These are phyloP conservation scores for Anthracocystis walkeri DNA, from an alignment of 1,284 basidiomycete species.

Conservation along the genomic window DNA sequence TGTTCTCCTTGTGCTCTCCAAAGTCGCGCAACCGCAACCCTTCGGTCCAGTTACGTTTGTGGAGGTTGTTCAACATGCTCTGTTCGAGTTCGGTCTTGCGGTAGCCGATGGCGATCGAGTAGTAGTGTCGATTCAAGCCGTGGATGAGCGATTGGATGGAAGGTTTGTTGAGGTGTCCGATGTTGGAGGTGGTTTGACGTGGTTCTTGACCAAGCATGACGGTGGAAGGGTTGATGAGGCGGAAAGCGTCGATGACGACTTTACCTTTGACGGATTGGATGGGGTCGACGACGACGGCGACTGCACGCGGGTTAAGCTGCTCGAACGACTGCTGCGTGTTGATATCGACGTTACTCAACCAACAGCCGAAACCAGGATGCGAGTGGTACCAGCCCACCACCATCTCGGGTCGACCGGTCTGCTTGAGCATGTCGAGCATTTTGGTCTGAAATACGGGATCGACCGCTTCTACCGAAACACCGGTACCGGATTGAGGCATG, in stretches of 20 bases:
- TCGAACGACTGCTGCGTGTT: conserved; percentile 99
- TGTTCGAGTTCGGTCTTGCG: conserved; percentile 69
- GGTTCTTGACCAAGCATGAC: conserved; percentile 85
- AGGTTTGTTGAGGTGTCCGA: conserved; percentile 98
- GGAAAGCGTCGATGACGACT: conserved; percentile 99
- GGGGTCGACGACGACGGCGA: conserved; percentile 97
- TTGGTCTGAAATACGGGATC: conserved; percentile 99
- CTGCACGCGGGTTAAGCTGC: conserved; percentile 90
- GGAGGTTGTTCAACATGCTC: conserved; percentile 69
- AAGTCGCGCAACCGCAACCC: conserved; percentile 66
- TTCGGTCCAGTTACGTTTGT: conserved; percentile 69
- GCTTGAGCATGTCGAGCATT: conserved; percentile 99
- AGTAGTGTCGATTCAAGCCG: conserved; percentile 69
- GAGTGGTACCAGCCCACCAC: conserved; percentile 99
- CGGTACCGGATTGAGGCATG: conserved; percentile 99
- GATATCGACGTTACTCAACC: conserved; percentile 98
- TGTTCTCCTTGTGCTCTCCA: conserved; percentile 66
- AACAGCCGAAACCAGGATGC: conserved; percentile 99
- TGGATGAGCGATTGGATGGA: conserved; percentile 82
- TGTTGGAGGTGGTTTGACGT: conserved; percentile 96
- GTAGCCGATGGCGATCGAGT: conserved; percentile 69
- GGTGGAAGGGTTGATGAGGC: conserved; percentile 71
- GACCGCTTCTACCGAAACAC: conserved; percentile 97
- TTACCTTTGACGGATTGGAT: conserved; percentile 93
- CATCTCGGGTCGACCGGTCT: conserved; percentile 97